Evolutionary conservation across 225 moss, liverwort and hornwort species (phyloP).

Genomic region (Lunularia cruciata): DNA sequence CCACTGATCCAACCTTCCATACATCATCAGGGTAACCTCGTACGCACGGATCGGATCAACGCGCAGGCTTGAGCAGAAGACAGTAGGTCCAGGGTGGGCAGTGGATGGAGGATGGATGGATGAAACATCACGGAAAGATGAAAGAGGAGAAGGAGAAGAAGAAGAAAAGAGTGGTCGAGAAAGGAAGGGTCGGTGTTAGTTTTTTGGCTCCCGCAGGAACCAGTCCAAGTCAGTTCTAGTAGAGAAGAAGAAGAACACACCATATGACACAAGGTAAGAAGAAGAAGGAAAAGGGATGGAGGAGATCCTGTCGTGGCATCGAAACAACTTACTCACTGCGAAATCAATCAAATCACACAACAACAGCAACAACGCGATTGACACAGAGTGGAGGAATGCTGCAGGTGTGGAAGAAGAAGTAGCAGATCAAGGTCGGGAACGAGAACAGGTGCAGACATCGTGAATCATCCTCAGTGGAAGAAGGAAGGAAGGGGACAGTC

Average conservation of each 20-base stretch:
- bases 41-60: too few relatives aligned
- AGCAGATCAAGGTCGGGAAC: constrained; percentile 14
- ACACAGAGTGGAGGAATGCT: constrained; percentile 20
- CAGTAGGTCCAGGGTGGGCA: too few relatives aligned
- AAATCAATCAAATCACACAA: neutral
- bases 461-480: neutral
- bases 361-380: neutral
- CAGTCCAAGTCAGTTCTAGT: neutral
- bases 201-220: constrained; percentile 21
- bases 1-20: too few relatives aligned
- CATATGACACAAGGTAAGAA: neutral
- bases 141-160: neutral
- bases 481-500: neutral
- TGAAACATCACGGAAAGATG: constrained; percentile 1
- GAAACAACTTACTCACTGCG: neutral
- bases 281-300: constrained; percentile 9
- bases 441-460: constrained; percentile 5
- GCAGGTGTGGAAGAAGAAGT: neutral
- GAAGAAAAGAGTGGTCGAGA: neutral
- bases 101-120: too few relatives aligned
- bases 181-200: neutral
- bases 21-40: too few relatives aligned
- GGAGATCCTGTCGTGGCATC: constrained; percentile 11
- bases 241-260: neutral
- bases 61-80: too few relatives aligned